Evolutionary conservation across 192 early-diverging fungal species (phyloP), one percentile per base, ranked within the genome.

Genomic region (Rhizophagus clarus): DNA sequence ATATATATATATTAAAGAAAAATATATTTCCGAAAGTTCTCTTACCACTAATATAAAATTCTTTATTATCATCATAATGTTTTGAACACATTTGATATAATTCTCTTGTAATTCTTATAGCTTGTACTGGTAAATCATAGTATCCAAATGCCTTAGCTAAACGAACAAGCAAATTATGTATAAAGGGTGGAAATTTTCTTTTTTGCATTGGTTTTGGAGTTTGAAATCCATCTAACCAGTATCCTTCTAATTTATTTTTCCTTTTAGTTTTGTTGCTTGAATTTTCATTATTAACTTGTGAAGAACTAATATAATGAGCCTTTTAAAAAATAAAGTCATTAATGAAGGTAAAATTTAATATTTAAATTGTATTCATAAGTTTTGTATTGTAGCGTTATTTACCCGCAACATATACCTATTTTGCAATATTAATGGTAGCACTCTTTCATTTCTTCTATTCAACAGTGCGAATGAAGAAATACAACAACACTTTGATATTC

Each of bases 1-100:
- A 31, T 26, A 66, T 56, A 68, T 60, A 37, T 47, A 31, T 26
- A 76, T 49, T 15, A 66, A 61, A 20, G 20, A 80, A 51, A 64
- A n/a, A 26, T 2, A 8, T 7, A 62, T 47, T n/a, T 10, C 26
- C 42, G 29, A 34, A 9, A 63, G 22, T 56, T 45, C 2, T 31
- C 64, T 72, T 82, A 87, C 86, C 68, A 66, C 82, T 56, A 47
- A 84, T 67, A 72, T 83, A 88, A 81, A 86, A 88, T 29, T 84
- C 83, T 47, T 81, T 82, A 56, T 86, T 82, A 11, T 82, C 51
- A 8, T 83, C 82, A 69, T 80, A 73, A 67, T 86, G 87, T 32
- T 76, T 67, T 22, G 87, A 81, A 79, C 87, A 88, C 22, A 80
- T 45, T 37, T 76, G 81, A 68, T 88, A 88, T 15, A 88, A 69